A percentile compares a stretch with the other conserved stretches of the same genome.
Conservation (phyloP, 768 basidiomycete species). For the Tricholoma sp. region DNA sequence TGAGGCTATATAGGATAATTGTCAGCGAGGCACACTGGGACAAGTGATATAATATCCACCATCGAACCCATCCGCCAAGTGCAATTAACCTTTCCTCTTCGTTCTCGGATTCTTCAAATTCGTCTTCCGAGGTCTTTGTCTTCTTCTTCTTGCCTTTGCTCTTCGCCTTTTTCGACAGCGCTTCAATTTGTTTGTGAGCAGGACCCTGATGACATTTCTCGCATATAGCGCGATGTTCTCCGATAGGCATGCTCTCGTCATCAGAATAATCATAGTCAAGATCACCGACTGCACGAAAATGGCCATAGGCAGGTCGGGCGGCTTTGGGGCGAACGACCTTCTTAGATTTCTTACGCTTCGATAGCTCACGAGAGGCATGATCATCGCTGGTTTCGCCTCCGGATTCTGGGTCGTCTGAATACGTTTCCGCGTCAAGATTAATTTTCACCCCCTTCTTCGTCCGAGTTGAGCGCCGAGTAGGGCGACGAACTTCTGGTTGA, state of each 20-base stretch:
- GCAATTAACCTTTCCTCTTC: slow-evolving; percentile 44
- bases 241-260: slow-evolving; percentile 48
- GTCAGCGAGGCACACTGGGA: not conserved
- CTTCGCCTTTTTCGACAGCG: slow-evolving; percentile 24
- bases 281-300: slow-evolving; percentile 35
- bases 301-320: slow-evolving; percentile 38
- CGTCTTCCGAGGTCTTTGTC: slow-evolving; percentile 36
- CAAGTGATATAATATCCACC: slow-evolving; percentile 38
- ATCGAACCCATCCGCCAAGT: slow-evolving; percentile 82
- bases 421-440: slow-evolving; percentile 24
- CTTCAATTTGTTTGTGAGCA: slow-evolving; percentile 46
- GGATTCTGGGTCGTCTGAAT: slow-evolving; percentile 24
- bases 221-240: slow-evolving; percentile 59
- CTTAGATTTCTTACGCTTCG: slow-evolving; percentile 14
- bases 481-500: slow-evolving; percentile 20
- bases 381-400: slow-evolving; percentile 28
- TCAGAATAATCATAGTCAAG: slow-evolving; percentile 49
- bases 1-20: slow-evolving; percentile 44
- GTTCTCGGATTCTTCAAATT: slow-evolving; percentile 49
- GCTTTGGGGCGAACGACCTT: slow-evolving; percentile 20
- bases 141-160: slow-evolving; percentile 38
- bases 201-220: slow-evolving; percentile 67
- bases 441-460: slow-evolving; percentile 32
- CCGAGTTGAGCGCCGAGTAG: slow-evolving; percentile 47
- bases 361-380: not conserved